Conservation (phyloP, 2,329 filamentous ascomycete genomes). For the Aspergillus latus region DNA sequence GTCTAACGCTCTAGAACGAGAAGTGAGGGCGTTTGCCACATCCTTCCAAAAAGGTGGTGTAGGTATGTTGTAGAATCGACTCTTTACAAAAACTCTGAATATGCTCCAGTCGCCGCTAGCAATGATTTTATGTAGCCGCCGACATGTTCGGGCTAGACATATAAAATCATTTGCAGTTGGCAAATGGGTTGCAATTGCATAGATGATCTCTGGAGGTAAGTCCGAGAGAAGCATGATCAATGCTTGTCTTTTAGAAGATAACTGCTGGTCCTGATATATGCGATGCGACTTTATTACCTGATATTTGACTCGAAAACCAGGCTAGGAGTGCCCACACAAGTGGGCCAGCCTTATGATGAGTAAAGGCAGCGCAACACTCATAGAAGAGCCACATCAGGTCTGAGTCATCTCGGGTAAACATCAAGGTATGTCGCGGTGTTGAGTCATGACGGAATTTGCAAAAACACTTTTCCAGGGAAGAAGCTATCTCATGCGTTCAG, state of each 20-base stretch:
- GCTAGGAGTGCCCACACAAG: neutral
- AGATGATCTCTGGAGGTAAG: conserved; percentile 45
- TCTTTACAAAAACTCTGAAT: conserved; percentile 48
- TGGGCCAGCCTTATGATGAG: neutral
- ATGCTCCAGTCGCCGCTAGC: conserved; percentile 50
- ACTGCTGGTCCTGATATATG: neutral
- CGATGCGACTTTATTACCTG: neutral
- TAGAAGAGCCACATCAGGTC: neutral
- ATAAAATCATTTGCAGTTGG: conserved; percentile 48
- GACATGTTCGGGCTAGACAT: conserved; percentile 48
- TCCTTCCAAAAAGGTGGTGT: conserved; percentile 48
- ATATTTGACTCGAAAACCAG: too few species aligned
- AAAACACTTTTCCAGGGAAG: neutral
- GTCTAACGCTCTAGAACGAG: conserved; percentile 58
- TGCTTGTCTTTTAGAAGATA: neutral
- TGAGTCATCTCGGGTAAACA: neutral
- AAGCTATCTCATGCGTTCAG: neutral
- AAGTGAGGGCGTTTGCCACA: conserved; percentile 57
- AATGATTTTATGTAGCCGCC: conserved; percentile 46
- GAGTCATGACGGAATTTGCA: conserved; percentile 13
- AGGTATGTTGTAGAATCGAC: conserved; percentile 48
- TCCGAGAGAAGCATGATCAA: conserved; percentile 34
- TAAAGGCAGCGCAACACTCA: conserved; percentile 2
- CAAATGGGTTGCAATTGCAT: conserved; percentile 43
- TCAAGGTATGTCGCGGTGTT: conserved; percentile 7